Conservation (phyloP, 148 eudicot genomes). For the Salicornia ramosissima region DNA sequence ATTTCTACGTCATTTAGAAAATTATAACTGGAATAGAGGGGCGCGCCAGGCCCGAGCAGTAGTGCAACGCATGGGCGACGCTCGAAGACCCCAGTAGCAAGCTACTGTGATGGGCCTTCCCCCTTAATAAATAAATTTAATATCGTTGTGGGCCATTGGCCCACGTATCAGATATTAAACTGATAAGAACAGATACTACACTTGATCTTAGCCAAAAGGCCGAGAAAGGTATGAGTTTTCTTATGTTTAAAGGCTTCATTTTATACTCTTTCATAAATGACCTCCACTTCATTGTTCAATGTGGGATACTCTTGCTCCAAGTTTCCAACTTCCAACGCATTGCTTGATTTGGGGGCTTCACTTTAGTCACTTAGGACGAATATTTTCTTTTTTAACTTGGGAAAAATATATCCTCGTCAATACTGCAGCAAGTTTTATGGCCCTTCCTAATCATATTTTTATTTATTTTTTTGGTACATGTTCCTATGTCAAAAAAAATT, state of each 20-base stretch:
- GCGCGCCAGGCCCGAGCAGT: constrained; percentile 26
- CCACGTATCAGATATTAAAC: constrained; percentile 80
- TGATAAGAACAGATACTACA: constrained; percentile 88
- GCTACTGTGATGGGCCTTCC: constrained; percentile 22
- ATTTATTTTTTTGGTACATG: too few relatives aligned
- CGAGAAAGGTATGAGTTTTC: constrained; percentile 37
- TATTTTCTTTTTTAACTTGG: too few relatives aligned
- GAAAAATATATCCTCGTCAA: too few relatives aligned
- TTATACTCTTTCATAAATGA: not conserved
- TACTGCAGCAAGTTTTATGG: too few relatives aligned
- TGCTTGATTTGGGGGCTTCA: too few relatives aligned
- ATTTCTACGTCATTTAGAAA: too few relatives aligned
- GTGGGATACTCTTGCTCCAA: not conserved
- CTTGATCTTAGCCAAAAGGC: constrained; percentile 94
- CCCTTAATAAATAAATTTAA: constrained; percentile 40
- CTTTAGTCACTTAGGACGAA: too few relatives aligned
- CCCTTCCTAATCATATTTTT: too few relatives aligned
- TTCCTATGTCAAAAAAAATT: too few relatives aligned
- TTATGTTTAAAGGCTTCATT: not conserved
- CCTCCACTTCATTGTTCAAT: not conserved
- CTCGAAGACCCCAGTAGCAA: constrained; percentile 15
- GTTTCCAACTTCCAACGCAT: too few relatives aligned
- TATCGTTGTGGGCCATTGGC: constrained; percentile 42
- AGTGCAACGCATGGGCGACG: constrained; percentile 29
- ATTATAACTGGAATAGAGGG: constrained; percentile 5